Conservation (phyloP, 192 early-diverging fungal species). For the Chytriomyces sp. region DNA sequence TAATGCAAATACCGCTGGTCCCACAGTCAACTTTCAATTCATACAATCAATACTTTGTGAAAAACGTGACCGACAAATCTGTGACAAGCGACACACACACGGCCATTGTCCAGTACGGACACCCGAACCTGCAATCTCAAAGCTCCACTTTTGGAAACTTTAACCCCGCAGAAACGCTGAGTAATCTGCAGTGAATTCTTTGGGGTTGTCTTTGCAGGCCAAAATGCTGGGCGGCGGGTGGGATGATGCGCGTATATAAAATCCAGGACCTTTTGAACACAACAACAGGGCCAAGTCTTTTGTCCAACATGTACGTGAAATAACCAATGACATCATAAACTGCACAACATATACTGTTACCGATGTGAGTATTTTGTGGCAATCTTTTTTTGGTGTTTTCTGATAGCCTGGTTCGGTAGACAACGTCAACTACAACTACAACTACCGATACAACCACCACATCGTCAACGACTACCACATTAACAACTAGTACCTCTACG, state of each 20-base stretch:
- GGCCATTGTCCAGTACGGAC: conserved; percentile 45
- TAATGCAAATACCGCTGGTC: conserved; percentile 40
- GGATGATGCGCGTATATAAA: conserved; percentile 41
- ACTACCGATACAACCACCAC: conserved; percentile 9
- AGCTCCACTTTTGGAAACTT: conserved; percentile 28
- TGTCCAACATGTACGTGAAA: conserved; percentile 43
- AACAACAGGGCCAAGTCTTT: conserved; percentile 26
- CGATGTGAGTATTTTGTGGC: neutral
- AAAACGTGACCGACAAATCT: neutral
- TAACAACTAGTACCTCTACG: neutral
- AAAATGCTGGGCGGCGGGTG: conserved; percentile 37
- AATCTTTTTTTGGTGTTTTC: conserved; percentile 36
- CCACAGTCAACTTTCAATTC: conserved; percentile 35
- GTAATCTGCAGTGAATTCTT: conserved; percentile 16
- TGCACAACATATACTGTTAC: conserved; percentile 18
- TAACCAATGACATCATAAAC: conserved; percentile 39
- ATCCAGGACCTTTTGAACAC: conserved; percentile 45
- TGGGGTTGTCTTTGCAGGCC: conserved; percentile 42
- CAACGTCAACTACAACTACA: conserved; percentile 35
- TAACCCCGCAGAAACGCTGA: conserved; percentile 35
- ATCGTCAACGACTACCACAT: neutral
- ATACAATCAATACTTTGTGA: neutral
- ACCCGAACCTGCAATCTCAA: conserved; percentile 38
- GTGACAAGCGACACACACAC: conserved; percentile 35
- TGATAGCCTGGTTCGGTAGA: conserved; percentile 37